phyloP scores from a whole-genome alignment of 2,329 filamentous ascomycete genomes.

The Cercospora sesami region DNA sequence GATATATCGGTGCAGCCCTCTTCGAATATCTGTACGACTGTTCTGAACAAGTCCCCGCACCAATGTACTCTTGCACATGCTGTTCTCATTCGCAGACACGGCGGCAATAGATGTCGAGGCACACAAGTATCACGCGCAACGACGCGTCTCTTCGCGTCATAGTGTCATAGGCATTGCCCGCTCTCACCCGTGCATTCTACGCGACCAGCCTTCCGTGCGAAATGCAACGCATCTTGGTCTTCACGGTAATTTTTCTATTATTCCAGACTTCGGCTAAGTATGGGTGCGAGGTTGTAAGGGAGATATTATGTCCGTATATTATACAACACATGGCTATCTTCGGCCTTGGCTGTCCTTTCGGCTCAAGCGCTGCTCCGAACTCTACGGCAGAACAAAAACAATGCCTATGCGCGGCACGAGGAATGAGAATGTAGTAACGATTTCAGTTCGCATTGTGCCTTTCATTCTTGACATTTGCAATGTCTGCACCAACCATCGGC shows the following conservation, averaged over 20 bases:
- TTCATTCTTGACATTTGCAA: neutral
- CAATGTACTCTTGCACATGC: neutral
- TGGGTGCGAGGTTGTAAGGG: neutral
- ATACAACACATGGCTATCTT: constrained; percentile 4
- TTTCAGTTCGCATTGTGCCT: neutral
- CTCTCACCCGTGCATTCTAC: neutral
- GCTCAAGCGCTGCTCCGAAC: constrained; percentile 1
- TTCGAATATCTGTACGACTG: neutral
- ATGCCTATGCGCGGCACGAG: neutral
- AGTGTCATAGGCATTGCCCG: neutral
- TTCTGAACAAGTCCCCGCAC: neutral
- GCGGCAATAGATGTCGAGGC: neutral
- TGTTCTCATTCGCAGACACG: neutral
- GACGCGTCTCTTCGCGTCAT: neutral
- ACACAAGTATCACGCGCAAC: neutral
- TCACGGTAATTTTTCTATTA: neutral
- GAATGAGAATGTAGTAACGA: constrained; percentile 1
- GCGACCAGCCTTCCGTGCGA: neutral
- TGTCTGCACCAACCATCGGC: constrained; percentile 12
- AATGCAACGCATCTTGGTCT: neutral
- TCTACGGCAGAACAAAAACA: constrained; percentile 10
- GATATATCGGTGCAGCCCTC: neutral
- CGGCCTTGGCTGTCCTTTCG: constrained; percentile 6
- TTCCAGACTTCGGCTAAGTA: neutral
- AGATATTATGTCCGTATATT: neutral